Evolutionary conservation across 306 rosid species (phyloP).

Genomic region (Mimosa bimucronata): DNA sequence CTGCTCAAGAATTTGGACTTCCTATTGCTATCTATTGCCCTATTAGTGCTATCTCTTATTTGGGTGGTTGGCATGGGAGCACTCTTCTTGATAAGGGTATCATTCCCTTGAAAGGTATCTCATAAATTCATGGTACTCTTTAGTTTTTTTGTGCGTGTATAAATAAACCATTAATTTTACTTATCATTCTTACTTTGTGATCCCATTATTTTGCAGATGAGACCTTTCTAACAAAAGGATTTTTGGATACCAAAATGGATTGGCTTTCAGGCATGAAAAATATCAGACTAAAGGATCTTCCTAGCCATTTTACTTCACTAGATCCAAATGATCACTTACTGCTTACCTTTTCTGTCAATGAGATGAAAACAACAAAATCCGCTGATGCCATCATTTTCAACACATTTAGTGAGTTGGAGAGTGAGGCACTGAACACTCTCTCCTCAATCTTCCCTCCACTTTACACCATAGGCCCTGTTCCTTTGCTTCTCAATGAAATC

Average conservation of each 20-base stretch:
- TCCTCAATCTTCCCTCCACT: neutral
- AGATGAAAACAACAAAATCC: neutral
- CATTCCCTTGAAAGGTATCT: neutral
- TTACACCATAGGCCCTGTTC: neutral
- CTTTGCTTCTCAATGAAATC: neutral
- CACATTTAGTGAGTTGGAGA: neutral
- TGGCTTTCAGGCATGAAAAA: neutral
- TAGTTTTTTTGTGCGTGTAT: neutral
- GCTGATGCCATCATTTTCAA: neutral
- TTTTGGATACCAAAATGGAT: neutral
- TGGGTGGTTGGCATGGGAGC: neutral
- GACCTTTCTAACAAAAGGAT: neutral
- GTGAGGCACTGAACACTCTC: neutral
- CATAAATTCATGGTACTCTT: neutral
- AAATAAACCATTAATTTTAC: neutral
- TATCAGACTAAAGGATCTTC: neutral
- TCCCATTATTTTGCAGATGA: neutral
- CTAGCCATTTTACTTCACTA: neutral
- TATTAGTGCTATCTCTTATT: neutral
- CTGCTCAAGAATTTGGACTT: neutral
- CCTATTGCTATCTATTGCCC: neutral
- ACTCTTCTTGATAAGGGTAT: constrained; percentile 5
- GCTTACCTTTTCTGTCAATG: neutral
- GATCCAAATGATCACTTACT: neutral
- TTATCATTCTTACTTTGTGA: neutral